These are phyloP conservation scores for Solanum paucissectum DNA, from an alignment of 257 asterid species.

Conservation along the genomic window DNA sequence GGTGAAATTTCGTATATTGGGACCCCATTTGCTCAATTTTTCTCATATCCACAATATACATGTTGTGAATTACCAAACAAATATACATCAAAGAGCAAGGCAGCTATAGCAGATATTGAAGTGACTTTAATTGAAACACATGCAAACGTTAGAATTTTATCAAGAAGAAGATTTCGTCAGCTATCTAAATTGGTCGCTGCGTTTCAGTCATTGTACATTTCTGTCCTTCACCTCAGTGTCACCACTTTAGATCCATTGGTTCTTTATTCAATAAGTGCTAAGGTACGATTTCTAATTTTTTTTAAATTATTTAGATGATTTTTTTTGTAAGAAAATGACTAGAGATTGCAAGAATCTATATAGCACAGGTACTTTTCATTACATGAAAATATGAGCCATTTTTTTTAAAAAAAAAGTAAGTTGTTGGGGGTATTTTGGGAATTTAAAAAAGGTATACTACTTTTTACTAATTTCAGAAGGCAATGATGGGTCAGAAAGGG, in stretches of 20 bases:
- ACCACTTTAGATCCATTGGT: constrained; percentile 72
- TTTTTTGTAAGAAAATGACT: constrained; percentile 45
- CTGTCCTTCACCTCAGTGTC: constrained; percentile 80
- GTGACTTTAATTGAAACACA: constrained; percentile 89
- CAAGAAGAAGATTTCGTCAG: constrained; percentile 51
- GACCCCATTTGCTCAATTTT: constrained; percentile 66
- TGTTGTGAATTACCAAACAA: constrained; percentile 41
- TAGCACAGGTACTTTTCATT: not conserved
- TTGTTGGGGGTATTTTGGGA: constrained; percentile 14
- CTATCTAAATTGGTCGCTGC: constrained; percentile 67
- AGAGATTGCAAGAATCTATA: constrained; percentile 57
- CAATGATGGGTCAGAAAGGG: constrained; percentile 12
- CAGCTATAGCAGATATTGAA: constrained; percentile 72
- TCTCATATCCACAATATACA: constrained; percentile 64
- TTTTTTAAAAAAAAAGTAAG: too few species aligned
- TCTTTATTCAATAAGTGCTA: constrained; percentile 89
- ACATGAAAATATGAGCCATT: constrained; percentile 1
- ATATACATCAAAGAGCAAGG: constrained; percentile 58
- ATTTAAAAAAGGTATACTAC: not conserved
- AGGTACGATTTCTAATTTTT: constrained; percentile 30
- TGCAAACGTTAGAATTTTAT: constrained; percentile 74
- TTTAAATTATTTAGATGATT: not conserved
- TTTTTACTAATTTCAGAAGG: not conserved
- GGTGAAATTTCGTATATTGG: not conserved
- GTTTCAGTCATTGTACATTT: constrained; percentile 49